Evolutionary conservation across 768 basidiomycete species (phyloP).

Genomic region (Serendipita sp.): DNA sequence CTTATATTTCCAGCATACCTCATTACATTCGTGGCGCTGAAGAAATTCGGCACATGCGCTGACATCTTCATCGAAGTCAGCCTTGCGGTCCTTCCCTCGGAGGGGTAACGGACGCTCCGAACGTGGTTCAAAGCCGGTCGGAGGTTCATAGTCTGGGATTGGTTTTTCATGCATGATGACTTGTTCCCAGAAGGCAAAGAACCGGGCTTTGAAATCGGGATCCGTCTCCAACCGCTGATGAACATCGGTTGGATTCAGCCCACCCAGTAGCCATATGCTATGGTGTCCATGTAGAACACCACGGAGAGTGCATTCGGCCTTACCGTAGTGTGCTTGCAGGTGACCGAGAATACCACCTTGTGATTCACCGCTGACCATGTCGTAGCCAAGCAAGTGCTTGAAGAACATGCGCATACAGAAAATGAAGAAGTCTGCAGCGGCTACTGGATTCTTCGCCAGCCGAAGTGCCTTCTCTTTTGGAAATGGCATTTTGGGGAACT

Average conservation of each 20-base stretch:
- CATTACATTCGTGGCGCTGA: slow-evolving; percentile 13
- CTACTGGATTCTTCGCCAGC: slow-evolving; percentile 21
- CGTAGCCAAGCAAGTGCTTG: slow-evolving; percentile 17
- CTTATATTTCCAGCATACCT: slow-evolving; percentile 20
- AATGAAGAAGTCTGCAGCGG: slow-evolving; percentile 21
- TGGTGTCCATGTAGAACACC: slow-evolving; percentile 21
- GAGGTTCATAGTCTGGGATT: slow-evolving; percentile 12
- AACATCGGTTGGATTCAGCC: slow-evolving; percentile 19
- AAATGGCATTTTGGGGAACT: slow-evolving; percentile 14
- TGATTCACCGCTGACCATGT: slow-evolving; percentile 11
- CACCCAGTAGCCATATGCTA: slow-evolving; percentile 18
- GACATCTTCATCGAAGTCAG: slow-evolving; percentile 11
- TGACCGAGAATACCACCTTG: slow-evolving; percentile 20
- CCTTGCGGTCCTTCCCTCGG: slow-evolving; percentile 9
- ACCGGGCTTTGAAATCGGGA: slow-evolving; percentile 12
- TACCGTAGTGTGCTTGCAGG: slow-evolving; percentile 19
- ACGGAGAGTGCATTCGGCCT: slow-evolving; percentile 16
- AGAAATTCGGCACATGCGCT: slow-evolving; percentile 15
- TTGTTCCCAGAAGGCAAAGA: slow-evolving; percentile 21
- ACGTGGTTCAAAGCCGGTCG: slow-evolving; percentile 14
- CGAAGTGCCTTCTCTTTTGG: slow-evolving; percentile 13
- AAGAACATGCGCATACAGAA: slow-evolving; percentile 16
- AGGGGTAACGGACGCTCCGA: slow-evolving; percentile 15
- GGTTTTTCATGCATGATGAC: slow-evolving; percentile 20
- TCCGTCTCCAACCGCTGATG: slow-evolving; percentile 14